A percentile compares a stretch with the other conserved stretches of the same genome.
phyloP scores from a whole-genome alignment of 495 filamentous ascomycete genomes.

The Neurospora sp. region DNA sequence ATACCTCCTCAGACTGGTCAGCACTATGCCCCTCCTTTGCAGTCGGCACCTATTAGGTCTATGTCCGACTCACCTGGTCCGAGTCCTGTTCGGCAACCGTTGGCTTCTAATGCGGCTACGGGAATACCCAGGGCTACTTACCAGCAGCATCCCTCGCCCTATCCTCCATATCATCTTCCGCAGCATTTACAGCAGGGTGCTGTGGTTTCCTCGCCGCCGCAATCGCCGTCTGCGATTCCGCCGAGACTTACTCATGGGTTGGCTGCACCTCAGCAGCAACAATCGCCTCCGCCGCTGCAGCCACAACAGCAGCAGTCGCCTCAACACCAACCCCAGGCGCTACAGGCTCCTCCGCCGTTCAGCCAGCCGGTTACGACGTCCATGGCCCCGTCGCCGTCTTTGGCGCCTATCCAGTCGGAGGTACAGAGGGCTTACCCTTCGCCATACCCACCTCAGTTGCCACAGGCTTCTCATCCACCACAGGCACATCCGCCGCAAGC shows the following conservation, averaged over 20 bases:
- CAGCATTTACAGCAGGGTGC: slow-evolving; percentile 8
- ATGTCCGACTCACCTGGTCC: neutral
- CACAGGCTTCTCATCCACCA: neutral
- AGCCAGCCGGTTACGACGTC: slow-evolving; percentile 8
- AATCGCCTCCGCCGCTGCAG: slow-evolving; percentile 4
- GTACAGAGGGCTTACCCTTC: slow-evolving; percentile 26
- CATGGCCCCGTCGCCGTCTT: slow-evolving; percentile 1
- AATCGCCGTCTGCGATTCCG: slow-evolving; percentile 11
- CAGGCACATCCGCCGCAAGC: slow-evolving; percentile 25
- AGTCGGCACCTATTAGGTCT: slow-evolving; percentile 11
- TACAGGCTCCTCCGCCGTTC: slow-evolving; percentile 20
- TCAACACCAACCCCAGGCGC: slow-evolving; percentile 6
- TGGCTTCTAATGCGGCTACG: neutral
- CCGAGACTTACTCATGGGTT: slow-evolving; percentile 9
- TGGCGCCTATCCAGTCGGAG: slow-evolving; percentile 8
- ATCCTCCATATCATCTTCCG: slow-evolving; percentile 4
- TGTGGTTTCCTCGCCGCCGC: slow-evolving; percentile 13
- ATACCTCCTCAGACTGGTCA: slow-evolving; percentile 28
- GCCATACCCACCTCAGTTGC: slow-evolving; percentile 14
- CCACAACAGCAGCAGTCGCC: slow-evolving; percentile 1
- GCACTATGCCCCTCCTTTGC: slow-evolving; percentile 27
- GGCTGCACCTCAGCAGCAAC: slow-evolving; percentile 17
- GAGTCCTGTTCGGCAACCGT: slow-evolving; percentile 1
- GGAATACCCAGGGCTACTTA: slow-evolving; percentile 1
- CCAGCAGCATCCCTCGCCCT: slow-evolving; percentile 12